These are phyloP conservation scores for Arctostaphylos glauca DNA, from an alignment of 148 eudicot genomes.

Conservation along the genomic window DNA sequence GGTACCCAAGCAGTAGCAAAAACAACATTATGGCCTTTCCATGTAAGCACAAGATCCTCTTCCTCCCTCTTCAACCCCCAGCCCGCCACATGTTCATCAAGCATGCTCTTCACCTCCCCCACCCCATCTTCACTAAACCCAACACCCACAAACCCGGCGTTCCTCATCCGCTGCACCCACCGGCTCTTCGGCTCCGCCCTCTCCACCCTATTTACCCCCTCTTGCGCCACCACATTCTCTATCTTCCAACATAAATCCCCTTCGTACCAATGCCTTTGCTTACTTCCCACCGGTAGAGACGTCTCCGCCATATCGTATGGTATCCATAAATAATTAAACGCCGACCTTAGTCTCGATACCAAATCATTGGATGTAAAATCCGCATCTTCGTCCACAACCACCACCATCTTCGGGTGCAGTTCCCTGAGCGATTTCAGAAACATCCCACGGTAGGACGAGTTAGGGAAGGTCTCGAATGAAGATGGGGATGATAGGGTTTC, in stretches of 20 bases:
- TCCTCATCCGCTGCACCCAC: constrained; percentile 72
- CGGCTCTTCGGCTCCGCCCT: constrained; percentile 59
- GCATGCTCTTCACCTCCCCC: constrained; percentile 68
- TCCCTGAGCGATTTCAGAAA: constrained; percentile 56
- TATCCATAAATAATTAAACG: constrained; percentile 82
- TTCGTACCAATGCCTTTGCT: constrained; percentile 88
- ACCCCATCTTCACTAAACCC: constrained; percentile 53
- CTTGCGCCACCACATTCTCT: constrained; percentile 73
- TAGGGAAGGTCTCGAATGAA: neutral
- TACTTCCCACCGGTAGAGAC: constrained; percentile 60
- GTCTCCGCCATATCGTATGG: constrained; percentile 91
- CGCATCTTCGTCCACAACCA: constrained; percentile 74
- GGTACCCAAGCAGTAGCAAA: constrained; percentile 88
- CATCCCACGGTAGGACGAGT: constrained; percentile 30
- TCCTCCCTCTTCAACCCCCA: constrained; percentile 97
- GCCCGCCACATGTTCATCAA: constrained; percentile 90
- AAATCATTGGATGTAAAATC: constrained; percentile 62
- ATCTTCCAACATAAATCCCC: constrained; percentile 82
- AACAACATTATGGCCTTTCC: constrained; percentile 96
- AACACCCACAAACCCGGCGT: constrained; percentile 45
- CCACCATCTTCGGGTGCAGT: constrained; percentile 53
- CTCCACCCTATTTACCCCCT: constrained; percentile 70
- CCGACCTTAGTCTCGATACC: constrained; percentile 62
- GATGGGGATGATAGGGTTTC: constrained; percentile 23
- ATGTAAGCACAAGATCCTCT: constrained; percentile 75